Evolutionary conservation across 306 rosid species (phyloP).

Genomic region (Cyamopsis tetragonoloba): DNA sequence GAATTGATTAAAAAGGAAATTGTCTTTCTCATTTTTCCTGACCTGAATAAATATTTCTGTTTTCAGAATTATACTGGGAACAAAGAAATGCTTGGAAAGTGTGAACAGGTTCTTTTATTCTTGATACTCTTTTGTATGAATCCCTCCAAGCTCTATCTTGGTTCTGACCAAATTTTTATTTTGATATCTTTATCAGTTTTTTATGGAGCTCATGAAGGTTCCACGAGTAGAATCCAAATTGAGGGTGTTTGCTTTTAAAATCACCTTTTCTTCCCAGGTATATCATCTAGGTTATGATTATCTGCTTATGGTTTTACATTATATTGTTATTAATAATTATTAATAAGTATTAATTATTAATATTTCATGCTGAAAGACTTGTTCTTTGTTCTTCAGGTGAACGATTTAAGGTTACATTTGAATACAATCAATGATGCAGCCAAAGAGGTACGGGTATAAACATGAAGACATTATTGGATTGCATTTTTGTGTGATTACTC

Average conservation of each 20-base stretch:
- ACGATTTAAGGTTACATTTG: constrained; percentile 66
- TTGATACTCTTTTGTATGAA: constrained; percentile 19
- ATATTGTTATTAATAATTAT: constrained; percentile 17
- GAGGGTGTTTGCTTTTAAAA: constrained; percentile 94
- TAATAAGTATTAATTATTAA: too few species aligned
- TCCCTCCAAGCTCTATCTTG: background rate
- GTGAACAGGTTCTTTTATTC: constrained; percentile 79
- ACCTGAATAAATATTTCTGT: constrained; percentile 34
- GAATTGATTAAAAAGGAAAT: constrained; percentile 12
- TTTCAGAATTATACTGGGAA: constrained; percentile 77
- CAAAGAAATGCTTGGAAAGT: constrained; percentile 90
- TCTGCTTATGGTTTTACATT: constrained; percentile 11
- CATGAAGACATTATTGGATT: constrained; percentile 9
- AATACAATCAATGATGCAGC: constrained; percentile 77
- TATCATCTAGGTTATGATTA: constrained; percentile 12
- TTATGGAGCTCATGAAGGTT: constrained; percentile 93
- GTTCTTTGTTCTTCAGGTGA: constrained; percentile 54
- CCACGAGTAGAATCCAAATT: constrained; percentile 93
- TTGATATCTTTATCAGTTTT: constrained; percentile 54
- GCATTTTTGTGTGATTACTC: constrained; percentile 21
- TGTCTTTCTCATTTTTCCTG: background rate
- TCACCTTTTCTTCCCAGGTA: constrained; percentile 89
- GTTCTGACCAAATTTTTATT: constrained; percentile 27
- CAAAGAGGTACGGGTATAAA: constrained; percentile 62
- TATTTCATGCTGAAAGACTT: constrained; percentile 23